A percentile compares a stretch with the other conserved stretches of the same genome.
Evolutionary conservation across 2,329 filamentous ascomycete species (phyloP).

Genomic region (Leptosphaerulina australis): DNA sequence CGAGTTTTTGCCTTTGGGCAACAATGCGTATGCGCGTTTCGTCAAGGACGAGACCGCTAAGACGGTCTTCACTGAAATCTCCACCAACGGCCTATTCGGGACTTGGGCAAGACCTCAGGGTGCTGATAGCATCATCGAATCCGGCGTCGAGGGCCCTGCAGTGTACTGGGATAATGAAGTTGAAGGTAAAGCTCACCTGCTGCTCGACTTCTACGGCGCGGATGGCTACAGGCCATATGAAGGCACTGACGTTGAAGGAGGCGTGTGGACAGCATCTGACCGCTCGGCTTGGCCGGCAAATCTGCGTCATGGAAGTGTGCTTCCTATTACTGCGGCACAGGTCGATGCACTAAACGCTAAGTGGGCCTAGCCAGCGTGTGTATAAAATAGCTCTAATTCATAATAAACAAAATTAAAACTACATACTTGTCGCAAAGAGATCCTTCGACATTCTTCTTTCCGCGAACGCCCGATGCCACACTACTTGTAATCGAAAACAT

Average conservation of each 20-base stretch:
- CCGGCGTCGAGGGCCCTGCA: constrained; percentile 41
- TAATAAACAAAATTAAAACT: no score
- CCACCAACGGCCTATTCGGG: constrained; percentile 58
- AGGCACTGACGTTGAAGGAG: constrained; percentile 52
- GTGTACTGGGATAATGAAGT: constrained; percentile 45
- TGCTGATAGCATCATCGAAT: constrained; percentile 49
- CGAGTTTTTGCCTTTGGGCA: constrained; percentile 59
- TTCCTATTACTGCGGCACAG: constrained; percentile 54
- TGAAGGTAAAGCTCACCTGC: constrained; percentile 50
- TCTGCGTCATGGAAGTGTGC: constrained; percentile 59
- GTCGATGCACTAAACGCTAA: constrained; percentile 50
- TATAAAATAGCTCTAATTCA: no score
- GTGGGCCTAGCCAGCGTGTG: no score
- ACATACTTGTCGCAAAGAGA: no score
- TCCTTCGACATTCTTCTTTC: no score
- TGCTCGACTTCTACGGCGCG: constrained; percentile 51
- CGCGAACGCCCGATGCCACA: no score
- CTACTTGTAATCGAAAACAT: no score
- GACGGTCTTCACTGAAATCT: constrained; percentile 59
- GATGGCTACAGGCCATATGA: constrained; percentile 61
- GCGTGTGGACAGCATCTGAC: constrained; percentile 56
- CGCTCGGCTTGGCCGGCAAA: constrained; percentile 54
- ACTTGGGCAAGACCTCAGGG: constrained; percentile 59
- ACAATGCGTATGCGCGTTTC: constrained; percentile 58
- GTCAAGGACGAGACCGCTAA: constrained; percentile 62